Percentiles rank a stretch among this genome's conserved stretches.
phyloP scores from a whole-genome alignment of 306 rosid species.

The Boehmeria nivea region DNA sequence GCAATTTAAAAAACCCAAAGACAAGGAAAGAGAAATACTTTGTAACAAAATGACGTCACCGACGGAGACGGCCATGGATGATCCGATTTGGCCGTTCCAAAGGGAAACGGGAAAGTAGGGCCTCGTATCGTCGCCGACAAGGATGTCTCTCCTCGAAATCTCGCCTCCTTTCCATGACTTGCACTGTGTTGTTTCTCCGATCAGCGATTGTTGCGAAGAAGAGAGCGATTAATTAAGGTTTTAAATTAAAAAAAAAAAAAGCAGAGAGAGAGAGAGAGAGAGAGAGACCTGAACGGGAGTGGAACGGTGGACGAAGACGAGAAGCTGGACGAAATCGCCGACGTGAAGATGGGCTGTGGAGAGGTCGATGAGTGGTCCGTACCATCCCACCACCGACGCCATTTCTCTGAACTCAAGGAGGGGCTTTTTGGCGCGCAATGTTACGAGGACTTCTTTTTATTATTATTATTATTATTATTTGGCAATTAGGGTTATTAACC shows the following conservation, averaged over 20 bases:
- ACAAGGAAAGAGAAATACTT: slow-evolving; percentile 27
- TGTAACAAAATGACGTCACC: slow-evolving; percentile 60
- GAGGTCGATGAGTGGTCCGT: slow-evolving; percentile 78
- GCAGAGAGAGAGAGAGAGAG: neutral
- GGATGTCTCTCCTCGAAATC: slow-evolving; percentile 52
- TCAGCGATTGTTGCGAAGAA: neutral
- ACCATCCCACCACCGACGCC: slow-evolving; percentile 78
- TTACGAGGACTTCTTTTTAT: too few relatives aligned
- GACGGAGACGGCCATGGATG: slow-evolving; percentile 36
- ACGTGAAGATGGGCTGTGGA: slow-evolving; percentile 44
- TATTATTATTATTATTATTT: too few relatives aligned
- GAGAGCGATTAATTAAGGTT: neutral
- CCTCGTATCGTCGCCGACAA: slow-evolving; percentile 72
- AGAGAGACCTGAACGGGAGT: slow-evolving; percentile 50
- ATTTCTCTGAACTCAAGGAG: slow-evolving; percentile 9
- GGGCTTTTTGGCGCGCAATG: slow-evolving; percentile 2
- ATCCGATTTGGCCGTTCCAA: slow-evolving; percentile 57
- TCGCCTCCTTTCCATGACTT: slow-evolving; percentile 49
- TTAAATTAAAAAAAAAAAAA: neutral
- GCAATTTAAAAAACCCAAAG: neutral
- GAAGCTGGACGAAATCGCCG: slow-evolving; percentile 68
- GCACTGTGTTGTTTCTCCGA: slow-evolving; percentile 26
- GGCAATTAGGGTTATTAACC: too few relatives aligned
- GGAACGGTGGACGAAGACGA: slow-evolving; percentile 66
- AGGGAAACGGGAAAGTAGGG: slow-evolving; percentile 60